These are phyloP conservation scores for Silene noctiflora DNA, from an alignment of 179 eudicot species.

Conservation along the genomic window DNA sequence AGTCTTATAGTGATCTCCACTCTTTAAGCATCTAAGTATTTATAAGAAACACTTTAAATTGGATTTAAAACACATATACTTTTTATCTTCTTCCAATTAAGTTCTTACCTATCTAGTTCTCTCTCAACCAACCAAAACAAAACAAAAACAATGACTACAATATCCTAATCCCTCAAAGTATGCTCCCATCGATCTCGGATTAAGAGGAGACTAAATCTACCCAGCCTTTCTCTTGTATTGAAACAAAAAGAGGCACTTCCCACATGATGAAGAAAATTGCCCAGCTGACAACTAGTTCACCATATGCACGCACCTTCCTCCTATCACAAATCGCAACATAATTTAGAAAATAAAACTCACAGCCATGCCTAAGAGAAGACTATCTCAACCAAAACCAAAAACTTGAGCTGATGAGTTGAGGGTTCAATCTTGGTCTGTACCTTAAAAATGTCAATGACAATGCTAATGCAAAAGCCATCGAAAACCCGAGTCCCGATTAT, in stretches of 20 bases:
- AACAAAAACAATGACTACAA: background rate
- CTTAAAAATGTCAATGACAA: background rate
- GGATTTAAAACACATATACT: background rate
- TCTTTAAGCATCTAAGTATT: background rate
- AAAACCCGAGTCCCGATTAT: background rate
- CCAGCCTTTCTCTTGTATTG: background rate
- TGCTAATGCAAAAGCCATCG: background rate
- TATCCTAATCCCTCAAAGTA: constrained; percentile 1
- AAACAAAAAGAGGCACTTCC: background rate
- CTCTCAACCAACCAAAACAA: constrained; percentile 2
- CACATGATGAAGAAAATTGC: background rate
- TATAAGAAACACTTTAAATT: background rate
- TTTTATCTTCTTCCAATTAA: background rate
- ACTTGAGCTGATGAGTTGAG: no score
- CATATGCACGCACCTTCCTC: background rate
- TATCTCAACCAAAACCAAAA: no score
- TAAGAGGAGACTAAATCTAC: background rate
- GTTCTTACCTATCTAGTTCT: background rate
- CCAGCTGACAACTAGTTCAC: background rate
- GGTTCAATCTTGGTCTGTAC: no score
- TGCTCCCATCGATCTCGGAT: background rate
- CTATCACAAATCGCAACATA: background rate
- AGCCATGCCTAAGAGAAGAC: no score
- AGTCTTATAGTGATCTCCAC: background rate
- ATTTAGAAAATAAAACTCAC: background rate